Base-by-base conservation (phyloP, 495 filamentous ascomycete species). In the Alectoria sarmentosa region DNA sequence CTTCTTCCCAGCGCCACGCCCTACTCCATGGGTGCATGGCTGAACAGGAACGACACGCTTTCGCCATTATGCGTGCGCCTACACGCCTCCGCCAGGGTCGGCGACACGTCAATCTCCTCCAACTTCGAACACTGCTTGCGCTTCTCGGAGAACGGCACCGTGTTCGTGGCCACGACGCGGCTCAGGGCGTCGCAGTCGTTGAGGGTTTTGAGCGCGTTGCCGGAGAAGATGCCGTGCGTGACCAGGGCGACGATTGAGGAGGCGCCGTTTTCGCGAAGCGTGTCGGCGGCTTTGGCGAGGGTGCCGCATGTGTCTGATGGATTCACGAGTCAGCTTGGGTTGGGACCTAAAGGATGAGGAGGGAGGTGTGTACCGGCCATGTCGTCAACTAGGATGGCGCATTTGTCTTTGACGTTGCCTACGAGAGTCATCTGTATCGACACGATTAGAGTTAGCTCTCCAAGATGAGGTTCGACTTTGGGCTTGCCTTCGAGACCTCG, bases 31-130 rank as follows among this genome's bases (percentile, higher is more conserved):
- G 89, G 89, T 39, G 91, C 90, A 76, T 98, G 91, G 63, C 88
- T 95, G 78, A 98, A 98, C 70, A 98, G 77, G 78, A 96, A 98
- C 62, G 88, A 91, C 32, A 96, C 91, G 64, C 88, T 92, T 79
- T 91, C 88, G 65, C 93, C 94, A 72, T 98, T 98, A 77, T 98
- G 94, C 28, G 95, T 98, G 70, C 94, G 86, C 65, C 94, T 82
- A 70, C 77, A 78, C 60, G 79, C 79, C 76, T 88, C 85, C 26
- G 74, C 77, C 0, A 19, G 26, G 30, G 94, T 98, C 46, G 92
- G 90, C 74, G 88, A 90, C 68, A 98, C 89, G 77, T 98, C 93
- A 71, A 98, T 96, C 36, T 91, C 92, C 69, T 89, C 82, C 48
- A 98, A 80, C 76, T 87, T 89, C 66, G 83, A 80, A 72, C 94